Conservation (phyloP, 2,329 filamentous ascomycete species). For the Helicocarpus griseus region DNA sequence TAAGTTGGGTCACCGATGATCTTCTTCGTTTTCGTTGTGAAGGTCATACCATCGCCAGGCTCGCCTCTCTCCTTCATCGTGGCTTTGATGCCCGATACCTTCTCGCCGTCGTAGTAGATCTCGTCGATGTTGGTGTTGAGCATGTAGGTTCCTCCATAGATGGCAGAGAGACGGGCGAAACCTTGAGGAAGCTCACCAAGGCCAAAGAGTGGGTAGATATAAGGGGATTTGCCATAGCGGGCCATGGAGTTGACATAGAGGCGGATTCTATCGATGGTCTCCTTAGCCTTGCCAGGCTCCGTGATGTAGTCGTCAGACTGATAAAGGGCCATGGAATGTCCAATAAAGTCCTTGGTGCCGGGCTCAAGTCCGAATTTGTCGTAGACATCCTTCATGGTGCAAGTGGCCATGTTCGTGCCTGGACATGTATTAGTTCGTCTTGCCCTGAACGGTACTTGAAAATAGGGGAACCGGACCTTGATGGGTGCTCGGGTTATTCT, state of each 20-base stretch:
- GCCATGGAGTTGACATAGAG: conserved; percentile 97
- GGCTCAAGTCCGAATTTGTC: conserved; percentile 93
- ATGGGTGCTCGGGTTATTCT: conserved; percentile 73
- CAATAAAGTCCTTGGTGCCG: conserved; percentile 87
- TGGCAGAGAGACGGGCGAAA: conserved; percentile 92
- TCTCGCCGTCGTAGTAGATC: conserved; percentile 67
- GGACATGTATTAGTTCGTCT: conserved; percentile 14
- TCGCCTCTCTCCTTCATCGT: conserved; percentile 87
- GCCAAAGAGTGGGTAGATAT: conserved; percentile 98
- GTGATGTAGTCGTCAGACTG: conserved; percentile 80
- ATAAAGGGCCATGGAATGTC: conserved; percentile 96
- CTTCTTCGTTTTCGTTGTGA: conserved; percentile 91
- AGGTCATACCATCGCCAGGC: conserved; percentile 67
- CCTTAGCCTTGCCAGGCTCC: conserved; percentile 61
- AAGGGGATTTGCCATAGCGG: conserved; percentile 94
- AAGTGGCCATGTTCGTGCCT: conserved; percentile 70
- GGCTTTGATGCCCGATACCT: conserved; percentile 92
- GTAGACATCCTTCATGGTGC: conserved; percentile 96
- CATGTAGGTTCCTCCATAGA: conserved; percentile 99
- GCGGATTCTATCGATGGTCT: conserved; percentile 83
- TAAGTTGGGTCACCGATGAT: conserved; percentile 95
- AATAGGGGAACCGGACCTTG: conserved; percentile 55
- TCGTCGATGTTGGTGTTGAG: conserved; percentile 93
- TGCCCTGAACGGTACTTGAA: not conserved
- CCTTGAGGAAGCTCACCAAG: conserved; percentile 95